These are phyloP conservation scores for Steccherinum ochraceum DNA, from an alignment of 768 basidiomycete genomes.

Conservation along the genomic window DNA sequence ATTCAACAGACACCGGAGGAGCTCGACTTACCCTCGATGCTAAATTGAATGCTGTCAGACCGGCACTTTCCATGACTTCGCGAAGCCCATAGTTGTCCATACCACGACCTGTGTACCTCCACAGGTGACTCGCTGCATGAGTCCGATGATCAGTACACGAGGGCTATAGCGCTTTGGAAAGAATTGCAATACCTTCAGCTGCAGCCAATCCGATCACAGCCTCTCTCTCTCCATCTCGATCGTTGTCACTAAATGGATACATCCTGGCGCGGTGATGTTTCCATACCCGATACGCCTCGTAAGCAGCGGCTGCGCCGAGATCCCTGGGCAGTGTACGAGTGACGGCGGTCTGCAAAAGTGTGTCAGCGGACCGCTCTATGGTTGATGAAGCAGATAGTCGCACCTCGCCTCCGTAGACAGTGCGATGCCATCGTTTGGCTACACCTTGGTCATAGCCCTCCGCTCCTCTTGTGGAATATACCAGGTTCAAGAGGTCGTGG, in stretches of 20 bases:
- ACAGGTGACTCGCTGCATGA: slow-evolving; percentile 48
- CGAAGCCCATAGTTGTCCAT: slow-evolving; percentile 39
- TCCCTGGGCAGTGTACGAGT: slow-evolving; percentile 47
- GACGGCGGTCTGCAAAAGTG: slow-evolving; percentile 39
- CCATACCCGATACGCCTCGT: slow-evolving; percentile 69
- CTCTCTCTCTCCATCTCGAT: slow-evolving; percentile 59
- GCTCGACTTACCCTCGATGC: slow-evolving; percentile 41
- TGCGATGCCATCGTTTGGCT: slow-evolving; percentile 59
- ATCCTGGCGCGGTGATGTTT: slow-evolving; percentile 45
- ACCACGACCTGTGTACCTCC: slow-evolving; percentile 41
- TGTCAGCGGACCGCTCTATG: slow-evolving; percentile 1
- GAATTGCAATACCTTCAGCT: slow-evolving; percentile 50
- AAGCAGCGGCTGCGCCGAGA: slow-evolving; percentile 72
- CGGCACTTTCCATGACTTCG: slow-evolving; percentile 57
- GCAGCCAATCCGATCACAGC: slow-evolving; percentile 62
- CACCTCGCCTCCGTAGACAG: slow-evolving; percentile 59
- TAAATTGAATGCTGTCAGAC: slow-evolving; percentile 58
- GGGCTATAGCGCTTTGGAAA: not conserved
- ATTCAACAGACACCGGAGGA: not conserved
- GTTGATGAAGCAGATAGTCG: slow-evolving; percentile 16
- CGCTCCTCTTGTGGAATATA: slow-evolving; percentile 11
- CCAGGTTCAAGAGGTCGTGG: slow-evolving; percentile 28
- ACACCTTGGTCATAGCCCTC: slow-evolving; percentile 51
- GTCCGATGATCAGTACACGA: too few relatives aligned
- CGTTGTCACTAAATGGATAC: slow-evolving; percentile 49